Conservation (phyloP, 306 rosid genomes). For the Trichosanthes truncata region DNA sequence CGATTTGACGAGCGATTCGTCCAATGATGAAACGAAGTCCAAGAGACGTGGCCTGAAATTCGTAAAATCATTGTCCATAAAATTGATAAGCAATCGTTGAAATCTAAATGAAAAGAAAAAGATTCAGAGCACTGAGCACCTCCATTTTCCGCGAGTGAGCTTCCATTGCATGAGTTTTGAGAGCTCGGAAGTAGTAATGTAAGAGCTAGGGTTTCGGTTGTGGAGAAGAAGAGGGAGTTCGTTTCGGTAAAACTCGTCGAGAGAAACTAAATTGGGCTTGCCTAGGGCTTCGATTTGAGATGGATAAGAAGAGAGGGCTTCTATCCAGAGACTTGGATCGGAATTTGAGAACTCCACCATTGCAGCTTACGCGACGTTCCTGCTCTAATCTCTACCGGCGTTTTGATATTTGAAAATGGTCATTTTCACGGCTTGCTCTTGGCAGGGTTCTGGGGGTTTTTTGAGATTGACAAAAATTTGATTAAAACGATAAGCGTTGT, state of each 20-base stretch:
- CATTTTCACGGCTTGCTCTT: not conserved
- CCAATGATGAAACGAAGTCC: constrained; percentile 69
- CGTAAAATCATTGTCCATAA: not conserved
- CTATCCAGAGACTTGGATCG: constrained; percentile 37
- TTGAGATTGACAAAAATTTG: no score
- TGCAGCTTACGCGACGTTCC: not conserved
- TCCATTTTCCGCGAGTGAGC: constrained; percentile 89
- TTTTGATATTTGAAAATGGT: not conserved
- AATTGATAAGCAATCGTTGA: not conserved
- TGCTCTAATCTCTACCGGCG: not conserved
- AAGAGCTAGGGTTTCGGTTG: constrained; percentile 77
- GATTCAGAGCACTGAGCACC: constrained; percentile 21
- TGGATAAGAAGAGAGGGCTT: constrained; percentile 43
- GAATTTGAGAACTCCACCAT: constrained; percentile 51
- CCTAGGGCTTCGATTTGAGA: constrained; percentile 38
- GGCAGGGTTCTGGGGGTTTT: no score
- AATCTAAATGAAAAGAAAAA: not conserved
- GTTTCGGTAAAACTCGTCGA: constrained; percentile 52
- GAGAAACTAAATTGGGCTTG: constrained; percentile 50
- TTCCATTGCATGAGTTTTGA: constrained; percentile 83
- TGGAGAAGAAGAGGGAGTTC: constrained; percentile 54
- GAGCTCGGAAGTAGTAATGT: constrained; percentile 60
- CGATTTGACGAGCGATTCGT: constrained; percentile 43
- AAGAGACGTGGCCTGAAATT: constrained; percentile 68
- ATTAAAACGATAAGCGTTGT: no score